Base-by-base conservation (phyloP, 257 asterid genomes). In the Rauvolfia tetraphylla region DNA sequence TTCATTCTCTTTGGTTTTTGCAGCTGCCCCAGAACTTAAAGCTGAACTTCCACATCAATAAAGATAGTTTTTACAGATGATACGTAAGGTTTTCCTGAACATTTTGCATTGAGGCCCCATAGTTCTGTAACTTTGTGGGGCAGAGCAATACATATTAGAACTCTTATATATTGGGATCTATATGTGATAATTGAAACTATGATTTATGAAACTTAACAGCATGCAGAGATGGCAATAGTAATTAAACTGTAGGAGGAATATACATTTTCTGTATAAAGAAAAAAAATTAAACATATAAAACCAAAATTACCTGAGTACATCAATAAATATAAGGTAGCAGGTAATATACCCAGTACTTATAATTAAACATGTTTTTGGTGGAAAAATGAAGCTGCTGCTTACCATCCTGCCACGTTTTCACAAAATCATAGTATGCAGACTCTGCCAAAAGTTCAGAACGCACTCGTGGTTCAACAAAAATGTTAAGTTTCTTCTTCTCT, bases 401-500 rank as follows among this genome's bases (percentile, higher is more conserved):
- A 91, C 97, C 93, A 79, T 90, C 92, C 77, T 46, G 71, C 98
- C 98, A 93, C 63, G 96, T 89, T 77, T 90, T 86, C 62, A 92
- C 92, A 79, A 90, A 90, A 79, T 81, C 84, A 80, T 85, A 93
- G 82, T 88, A 88, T 25, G 96, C 75, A 0, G 97, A 89, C 80
- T 89, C 96, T 23, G 87, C 62, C 87, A 92, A 79, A 76, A 93
- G 98, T 79, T 93, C 97, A 74, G 88, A 79, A 74, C 75, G 88
- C 83, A 93, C 98, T 69, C 88, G 89, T 69, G 96, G 98, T 82
- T 93, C 98, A 80, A 93, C 98, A 73, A 85, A 81, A 72, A 93
- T 88, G 66, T 86, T 90, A 53, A 91, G 75, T 71, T 81, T 86
- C 81, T 88, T 88, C 85, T 89, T 85, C 86, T 91, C 97, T 78